These are phyloP conservation scores for Tylopilus felleus DNA, from an alignment of 768 basidiomycete species.

Conservation along the genomic window DNA sequence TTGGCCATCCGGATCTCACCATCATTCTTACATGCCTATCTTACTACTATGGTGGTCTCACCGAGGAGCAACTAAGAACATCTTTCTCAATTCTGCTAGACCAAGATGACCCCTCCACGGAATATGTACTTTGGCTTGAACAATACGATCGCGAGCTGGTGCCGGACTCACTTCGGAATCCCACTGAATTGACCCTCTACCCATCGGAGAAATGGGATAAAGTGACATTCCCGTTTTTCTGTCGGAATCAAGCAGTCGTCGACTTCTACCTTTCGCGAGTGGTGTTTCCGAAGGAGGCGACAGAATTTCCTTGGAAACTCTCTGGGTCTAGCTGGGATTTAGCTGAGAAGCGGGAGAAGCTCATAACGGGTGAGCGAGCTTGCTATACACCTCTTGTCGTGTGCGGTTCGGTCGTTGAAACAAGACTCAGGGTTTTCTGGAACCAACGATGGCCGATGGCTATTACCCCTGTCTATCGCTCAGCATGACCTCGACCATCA, in stretches of 20 bases:
- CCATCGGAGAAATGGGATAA: conserved; percentile 2
- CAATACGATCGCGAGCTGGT: not conserved
- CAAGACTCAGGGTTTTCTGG: conserved; percentile 34
- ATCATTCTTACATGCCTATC: too few relatives aligned
- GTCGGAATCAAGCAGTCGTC: not conserved
- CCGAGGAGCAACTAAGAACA: not conserved
- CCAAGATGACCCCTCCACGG: conserved; percentile 4
- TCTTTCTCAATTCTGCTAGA: conserved; percentile 1
- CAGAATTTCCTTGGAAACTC: too few relatives aligned
- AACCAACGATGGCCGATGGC: conserved; percentile 36
- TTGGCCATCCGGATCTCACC: too few relatives aligned
- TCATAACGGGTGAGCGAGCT: too few relatives aligned
- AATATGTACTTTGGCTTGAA: too few relatives aligned
- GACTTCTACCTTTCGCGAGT: conserved; percentile 23
- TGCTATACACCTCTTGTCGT: too few relatives aligned
- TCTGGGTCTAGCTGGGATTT: too few relatives aligned
- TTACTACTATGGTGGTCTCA: not conserved
- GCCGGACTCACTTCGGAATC: not conserved
- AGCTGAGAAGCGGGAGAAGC: too few relatives aligned
- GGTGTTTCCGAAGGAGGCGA: conserved; percentile 31
- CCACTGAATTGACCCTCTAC: not conserved
- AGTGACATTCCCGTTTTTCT: too few relatives aligned
- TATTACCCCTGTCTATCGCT: conserved; percentile 31
- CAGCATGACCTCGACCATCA: conserved; percentile 27
- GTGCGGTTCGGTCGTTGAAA: too few relatives aligned